Percentiles rank a stretch among this genome's conserved stretches.
phyloP scores from a whole-genome alignment of 495 filamentous ascomycete genomes.

The Penicillium ochrochloron region DNA sequence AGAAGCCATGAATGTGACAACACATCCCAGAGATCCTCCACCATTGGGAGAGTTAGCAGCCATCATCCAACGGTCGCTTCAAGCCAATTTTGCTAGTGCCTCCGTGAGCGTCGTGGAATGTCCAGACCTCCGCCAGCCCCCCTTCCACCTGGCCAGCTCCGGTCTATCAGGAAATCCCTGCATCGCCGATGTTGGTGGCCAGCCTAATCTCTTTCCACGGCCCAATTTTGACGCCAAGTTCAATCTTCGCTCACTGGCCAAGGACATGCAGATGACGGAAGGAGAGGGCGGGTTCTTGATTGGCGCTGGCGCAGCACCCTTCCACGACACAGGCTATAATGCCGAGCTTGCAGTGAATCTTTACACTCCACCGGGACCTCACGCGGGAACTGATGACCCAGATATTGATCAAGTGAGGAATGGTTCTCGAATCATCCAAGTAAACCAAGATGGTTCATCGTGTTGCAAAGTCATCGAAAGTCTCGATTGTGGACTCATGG shows the following conservation, averaged over 20 bases:
- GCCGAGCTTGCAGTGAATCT: slow-evolving; percentile 46
- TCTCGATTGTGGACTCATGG: slow-evolving; percentile 45
- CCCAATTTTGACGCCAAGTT: slow-evolving; percentile 39
- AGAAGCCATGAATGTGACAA: slow-evolving; percentile 21
- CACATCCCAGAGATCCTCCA: slow-evolving; percentile 29
- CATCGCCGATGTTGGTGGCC: slow-evolving; percentile 47
- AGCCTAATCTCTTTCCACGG: slow-evolving; percentile 37
- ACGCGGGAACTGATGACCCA: slow-evolving; percentile 26
- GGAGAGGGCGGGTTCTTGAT: slow-evolving; percentile 30
- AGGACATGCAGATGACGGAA: slow-evolving; percentile 38
- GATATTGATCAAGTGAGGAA: slow-evolving; percentile 22
- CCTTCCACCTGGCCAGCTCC: slow-evolving; percentile 41
- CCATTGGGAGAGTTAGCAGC: slow-evolving; percentile 31
- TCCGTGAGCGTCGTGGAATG: slow-evolving; percentile 34
- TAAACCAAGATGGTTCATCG: slow-evolving; percentile 11
- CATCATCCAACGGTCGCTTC: slow-evolving; percentile 28
- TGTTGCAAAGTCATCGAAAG: slow-evolving; percentile 14
- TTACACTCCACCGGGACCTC: slow-evolving; percentile 21
- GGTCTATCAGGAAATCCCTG: slow-evolving; percentile 41
- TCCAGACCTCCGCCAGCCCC: slow-evolving; percentile 41
- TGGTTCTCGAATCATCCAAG: slow-evolving; percentile 23
- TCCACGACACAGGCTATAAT: slow-evolving; percentile 44
- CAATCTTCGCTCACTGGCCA: slow-evolving; percentile 33
- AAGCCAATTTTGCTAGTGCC: slow-evolving; percentile 32
- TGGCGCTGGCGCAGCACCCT: slow-evolving; percentile 47